These are phyloP conservation scores for Vitis rupestris DNA, from an alignment of 164 flowering plant genomes.

Conservation along the genomic window DNA sequence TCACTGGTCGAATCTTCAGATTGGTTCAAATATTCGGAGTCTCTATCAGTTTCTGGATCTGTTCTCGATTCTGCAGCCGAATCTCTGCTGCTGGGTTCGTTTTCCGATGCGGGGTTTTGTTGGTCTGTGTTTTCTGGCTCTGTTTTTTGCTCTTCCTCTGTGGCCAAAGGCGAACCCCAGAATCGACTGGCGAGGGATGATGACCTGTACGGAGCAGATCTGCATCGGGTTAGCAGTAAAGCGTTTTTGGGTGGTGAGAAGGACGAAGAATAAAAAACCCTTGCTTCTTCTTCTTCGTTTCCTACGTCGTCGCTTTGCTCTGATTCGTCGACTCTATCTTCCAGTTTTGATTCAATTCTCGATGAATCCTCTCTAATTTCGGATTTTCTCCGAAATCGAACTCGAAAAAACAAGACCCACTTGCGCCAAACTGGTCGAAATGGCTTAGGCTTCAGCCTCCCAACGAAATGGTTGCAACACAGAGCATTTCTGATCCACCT, in stretches of 20 bases:
- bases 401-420: slow-evolving; percentile 31
- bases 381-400: slow-evolving; percentile 23
- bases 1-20: slow-evolving; percentile 5
- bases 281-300: slow-evolving; percentile 13
- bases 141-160: slow-evolving; percentile 11
- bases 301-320: slow-evolving; percentile 15
- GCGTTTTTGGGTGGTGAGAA: slow-evolving; percentile 60
- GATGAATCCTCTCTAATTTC: slow-evolving; percentile 9
- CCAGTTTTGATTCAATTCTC: slow-evolving; percentile 4
- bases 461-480: slow-evolving; percentile 16
- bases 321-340: slow-evolving; percentile 1
- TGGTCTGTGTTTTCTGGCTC: slow-evolving; percentile 10
- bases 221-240: slow-evolving; percentile 56
- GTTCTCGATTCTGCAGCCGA: slow-evolving; percentile 23
- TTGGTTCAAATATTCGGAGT: slow-evolving; percentile 13
- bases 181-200: slow-evolving; percentile 55
- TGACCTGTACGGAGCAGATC: slow-evolving; percentile 77
- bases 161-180: slow-evolving; percentile 48
- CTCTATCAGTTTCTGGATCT: slow-evolving; percentile 23
- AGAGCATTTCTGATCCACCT: slow-evolving; percentile 26
- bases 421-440: slow-evolving; percentile 24
- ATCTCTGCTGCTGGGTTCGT: slow-evolving; percentile 14
- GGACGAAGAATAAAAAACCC: slow-evolving; percentile 13
- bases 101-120: slow-evolving; percentile 9
- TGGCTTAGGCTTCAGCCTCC: slow-evolving; percentile 20